Conservation (phyloP, 176 grass and related monocot genomes). For the Alopecurus myosuroides region DNA sequence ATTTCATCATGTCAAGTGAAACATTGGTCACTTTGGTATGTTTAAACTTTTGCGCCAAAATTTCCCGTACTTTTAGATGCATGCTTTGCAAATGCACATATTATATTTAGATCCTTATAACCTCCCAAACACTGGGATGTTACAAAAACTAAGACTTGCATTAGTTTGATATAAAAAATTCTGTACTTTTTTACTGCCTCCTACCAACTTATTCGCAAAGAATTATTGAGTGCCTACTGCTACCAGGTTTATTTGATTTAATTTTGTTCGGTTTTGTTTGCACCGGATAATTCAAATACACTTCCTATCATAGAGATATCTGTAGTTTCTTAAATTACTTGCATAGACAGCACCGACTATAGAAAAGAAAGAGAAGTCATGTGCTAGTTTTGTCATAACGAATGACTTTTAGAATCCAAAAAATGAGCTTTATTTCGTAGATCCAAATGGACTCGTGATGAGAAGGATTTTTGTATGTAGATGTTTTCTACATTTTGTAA, state of each 20-base stretch:
- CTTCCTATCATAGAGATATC: constrained; percentile 44
- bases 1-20: too few relatives aligned
- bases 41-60: too few relatives aligned
- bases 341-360: constrained; percentile 68
- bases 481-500: constrained; percentile 74
- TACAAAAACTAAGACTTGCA: too few relatives aligned
- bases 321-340: constrained; percentile 51
- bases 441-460: constrained; percentile 66
- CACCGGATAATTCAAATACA: constrained; percentile 51
- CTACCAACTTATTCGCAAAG: background rate
- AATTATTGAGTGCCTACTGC: background rate
- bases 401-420: constrained; percentile 64
- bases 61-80: too few relatives aligned
- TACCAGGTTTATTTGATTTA: background rate
- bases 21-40: too few relatives aligned
- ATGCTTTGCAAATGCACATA: too few relatives aligned
- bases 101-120: too few relatives aligned
- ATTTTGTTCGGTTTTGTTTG: background rate
- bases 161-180: background rate
- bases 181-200: background rate
- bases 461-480: constrained; percentile 77
- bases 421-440: constrained; percentile 53
- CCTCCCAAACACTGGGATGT: too few relatives aligned
- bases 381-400: constrained; percentile 34
- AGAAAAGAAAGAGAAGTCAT: constrained; percentile 49